Conservation (phyloP, 495 filamentous ascomycete species). For the Aspergillus wentii region DNA sequence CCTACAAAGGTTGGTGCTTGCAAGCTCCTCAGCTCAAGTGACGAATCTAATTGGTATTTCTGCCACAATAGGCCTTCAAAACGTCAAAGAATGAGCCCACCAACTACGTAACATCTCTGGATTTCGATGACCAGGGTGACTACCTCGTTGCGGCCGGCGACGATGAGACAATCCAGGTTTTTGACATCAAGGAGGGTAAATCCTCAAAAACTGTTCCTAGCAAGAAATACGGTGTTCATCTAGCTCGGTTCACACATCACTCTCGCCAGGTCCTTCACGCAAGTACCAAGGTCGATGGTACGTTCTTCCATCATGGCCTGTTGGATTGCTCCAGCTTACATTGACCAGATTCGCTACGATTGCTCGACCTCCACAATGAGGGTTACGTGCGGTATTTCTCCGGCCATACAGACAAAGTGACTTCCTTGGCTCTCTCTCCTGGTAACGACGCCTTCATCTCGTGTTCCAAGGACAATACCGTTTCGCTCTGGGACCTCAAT, state of each 20-base stretch:
- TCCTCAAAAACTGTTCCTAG: conserved; percentile 74
- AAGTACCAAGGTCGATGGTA: conserved; percentile 82
- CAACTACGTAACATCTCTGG: conserved; percentile 64
- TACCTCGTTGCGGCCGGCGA: conserved; percentile 79
- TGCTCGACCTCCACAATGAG: conserved; percentile 92
- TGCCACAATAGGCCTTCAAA: conserved; percentile 27
- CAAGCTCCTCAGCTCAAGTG: neutral
- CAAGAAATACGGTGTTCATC: conserved; percentile 93
- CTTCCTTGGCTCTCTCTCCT: conserved; percentile 58
- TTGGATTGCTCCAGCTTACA: conserved; percentile 2
- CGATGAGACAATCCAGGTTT: conserved; percentile 93
- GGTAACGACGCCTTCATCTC: conserved; percentile 87
- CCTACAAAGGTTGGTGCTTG: conserved; percentile 38
- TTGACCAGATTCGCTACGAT: conserved; percentile 67
- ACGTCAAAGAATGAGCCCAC: conserved; percentile 33
- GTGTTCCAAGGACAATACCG: conserved; percentile 80
- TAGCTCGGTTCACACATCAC: conserved; percentile 91
- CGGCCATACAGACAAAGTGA: conserved; percentile 80
- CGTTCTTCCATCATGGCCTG: conserved; percentile 5
- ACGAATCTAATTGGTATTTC: conserved; percentile 9
- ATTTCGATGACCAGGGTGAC: conserved; percentile 94
- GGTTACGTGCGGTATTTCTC: conserved; percentile 91
- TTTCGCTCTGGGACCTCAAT: conserved; percentile 77
- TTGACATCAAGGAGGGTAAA: conserved; percentile 84
- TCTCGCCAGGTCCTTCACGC: conserved; percentile 87